Evolutionary conservation across 2,329 filamentous ascomycete genomes (phyloP).

Genomic region (Ceratocystis cubensis): DNA sequence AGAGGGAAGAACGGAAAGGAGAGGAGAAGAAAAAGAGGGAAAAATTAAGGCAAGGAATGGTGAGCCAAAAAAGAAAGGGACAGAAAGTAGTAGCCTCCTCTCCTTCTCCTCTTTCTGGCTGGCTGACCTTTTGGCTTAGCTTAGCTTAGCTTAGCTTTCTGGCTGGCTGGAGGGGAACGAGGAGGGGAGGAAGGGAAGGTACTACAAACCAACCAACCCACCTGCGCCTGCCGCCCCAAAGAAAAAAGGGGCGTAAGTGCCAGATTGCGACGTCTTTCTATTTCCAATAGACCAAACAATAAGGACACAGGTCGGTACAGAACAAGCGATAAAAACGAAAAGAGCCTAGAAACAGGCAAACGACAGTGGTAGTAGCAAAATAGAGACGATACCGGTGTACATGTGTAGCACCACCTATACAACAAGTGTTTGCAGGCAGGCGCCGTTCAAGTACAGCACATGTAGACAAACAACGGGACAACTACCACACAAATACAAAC

Average conservation of each 20-base stretch:
- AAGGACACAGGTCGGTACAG: neutral
- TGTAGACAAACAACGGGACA: neutral
- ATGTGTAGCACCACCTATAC: no score
- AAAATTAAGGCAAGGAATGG: constrained; percentile 10
- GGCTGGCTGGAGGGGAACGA: neutral
- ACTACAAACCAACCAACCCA: neutral
- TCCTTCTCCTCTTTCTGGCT: neutral
- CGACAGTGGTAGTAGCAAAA: neutral
- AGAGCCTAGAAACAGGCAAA: neutral
- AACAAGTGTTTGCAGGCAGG: neutral
- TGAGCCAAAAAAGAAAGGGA: constrained; percentile 9
- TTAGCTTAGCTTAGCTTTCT: neutral
- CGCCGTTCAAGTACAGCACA: neutral
- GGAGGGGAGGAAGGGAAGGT: neutral
- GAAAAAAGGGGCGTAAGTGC: constrained; percentile 3
- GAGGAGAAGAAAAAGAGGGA: constrained; percentile 13
- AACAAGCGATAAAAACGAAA: neutral
- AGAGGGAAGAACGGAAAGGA: neutral
- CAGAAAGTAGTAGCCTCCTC: neutral
- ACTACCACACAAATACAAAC: neutral
- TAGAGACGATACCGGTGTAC: neutral
- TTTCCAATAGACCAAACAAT: neutral
- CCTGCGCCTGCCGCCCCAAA: neutral
- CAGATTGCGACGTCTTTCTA: neutral
- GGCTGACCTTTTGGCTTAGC: neutral